phyloP scores from a whole-genome alignment of 2,329 filamentous ascomycete species.

The Ophiosphaerella herpotricha region DNA sequence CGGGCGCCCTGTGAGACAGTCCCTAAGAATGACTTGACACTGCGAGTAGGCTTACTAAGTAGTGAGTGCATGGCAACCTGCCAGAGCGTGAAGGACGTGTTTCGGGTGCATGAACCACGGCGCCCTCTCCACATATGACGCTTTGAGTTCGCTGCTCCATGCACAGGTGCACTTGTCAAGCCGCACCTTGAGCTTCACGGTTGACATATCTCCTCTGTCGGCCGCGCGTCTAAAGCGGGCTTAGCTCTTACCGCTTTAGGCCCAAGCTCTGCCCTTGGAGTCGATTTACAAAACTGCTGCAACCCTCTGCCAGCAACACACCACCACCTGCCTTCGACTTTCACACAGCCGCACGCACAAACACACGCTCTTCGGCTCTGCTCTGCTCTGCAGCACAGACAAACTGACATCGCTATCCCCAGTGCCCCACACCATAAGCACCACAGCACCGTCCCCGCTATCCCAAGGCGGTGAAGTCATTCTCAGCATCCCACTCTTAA shows the following conservation, averaged over 20 bases:
- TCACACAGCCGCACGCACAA: slow-evolving; percentile 20
- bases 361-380: slow-evolving; percentile 8
- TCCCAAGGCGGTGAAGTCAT: slow-evolving; percentile 46
- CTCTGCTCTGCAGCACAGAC: slow-evolving; percentile 29
- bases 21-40: neutral
- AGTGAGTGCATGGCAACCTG: neutral
- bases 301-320: slow-evolving; percentile 34
- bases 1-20: too few relatives aligned
- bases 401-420: slow-evolving; percentile 16
- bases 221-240: slow-evolving; percentile 22
- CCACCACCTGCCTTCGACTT: slow-evolving; percentile 22
- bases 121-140: neutral
- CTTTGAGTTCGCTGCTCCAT: too few relatives aligned
- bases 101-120: slow-evolving; percentile 2
- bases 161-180: neutral
- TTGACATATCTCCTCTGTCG: slow-evolving; percentile 10
- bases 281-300: slow-evolving; percentile 32
- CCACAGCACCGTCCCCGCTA: slow-evolving; percentile 20
- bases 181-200: neutral
- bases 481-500: slow-evolving; percentile 42
- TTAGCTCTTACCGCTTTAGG: slow-evolving; percentile 23
- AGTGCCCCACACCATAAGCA: slow-evolving; percentile 16
- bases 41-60: neutral
- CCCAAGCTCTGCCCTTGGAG: slow-evolving; percentile 13
- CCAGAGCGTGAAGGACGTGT: slow-evolving; percentile 1